Evolutionary conservation across 495 filamentous ascomycete species (phyloP).

Genomic region (Lasiosphaeriaceae sp.): DNA sequence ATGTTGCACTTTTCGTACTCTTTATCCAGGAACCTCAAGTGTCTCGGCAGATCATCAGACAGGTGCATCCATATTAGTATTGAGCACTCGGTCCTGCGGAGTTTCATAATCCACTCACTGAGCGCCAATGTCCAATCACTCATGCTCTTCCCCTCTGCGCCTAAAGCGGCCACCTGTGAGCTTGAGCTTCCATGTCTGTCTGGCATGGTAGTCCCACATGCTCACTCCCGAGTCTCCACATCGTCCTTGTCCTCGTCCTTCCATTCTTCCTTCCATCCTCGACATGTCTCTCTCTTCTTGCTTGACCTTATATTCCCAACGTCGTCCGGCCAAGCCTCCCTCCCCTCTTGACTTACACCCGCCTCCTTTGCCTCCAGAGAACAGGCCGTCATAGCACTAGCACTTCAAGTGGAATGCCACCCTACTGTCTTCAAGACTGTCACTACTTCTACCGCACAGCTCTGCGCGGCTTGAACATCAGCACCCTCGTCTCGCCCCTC

Average conservation of each 20-base stretch:
- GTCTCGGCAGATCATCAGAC: constrained; percentile 37
- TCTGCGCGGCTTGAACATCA: constrained; percentile 74
- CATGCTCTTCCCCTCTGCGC: constrained; percentile 13
- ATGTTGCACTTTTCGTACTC: constrained; percentile 17
- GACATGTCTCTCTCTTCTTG: constrained; percentile 5
- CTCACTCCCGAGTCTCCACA: background rate
- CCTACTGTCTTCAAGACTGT: constrained; percentile 80
- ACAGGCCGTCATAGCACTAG: background rate
- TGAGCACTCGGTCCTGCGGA: constrained; percentile 43
- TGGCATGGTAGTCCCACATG: constrained; percentile 5
- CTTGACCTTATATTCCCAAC: constrained; percentile 23
- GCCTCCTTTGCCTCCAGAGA: background rate
- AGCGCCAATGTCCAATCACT: constrained; percentile 33
- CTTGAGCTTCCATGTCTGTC: constrained; percentile 3
- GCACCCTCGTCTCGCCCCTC: constrained; percentile 68
- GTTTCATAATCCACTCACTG: constrained; percentile 27
- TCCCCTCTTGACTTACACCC: constrained; percentile 2
- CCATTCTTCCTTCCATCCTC: background rate
- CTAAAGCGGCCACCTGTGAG: constrained; percentile 21
- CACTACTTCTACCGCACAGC: constrained; percentile 91
- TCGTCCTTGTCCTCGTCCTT: background rate
- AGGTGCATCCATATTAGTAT: constrained; percentile 22
- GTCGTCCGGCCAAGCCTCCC: constrained; percentile 14
- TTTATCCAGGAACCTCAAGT: constrained; percentile 10
- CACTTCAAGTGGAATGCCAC: constrained; percentile 61